phyloP scores from a whole-genome alignment of 192 early-diverging fungal species.

The Backusella tuberculispora region DNA sequence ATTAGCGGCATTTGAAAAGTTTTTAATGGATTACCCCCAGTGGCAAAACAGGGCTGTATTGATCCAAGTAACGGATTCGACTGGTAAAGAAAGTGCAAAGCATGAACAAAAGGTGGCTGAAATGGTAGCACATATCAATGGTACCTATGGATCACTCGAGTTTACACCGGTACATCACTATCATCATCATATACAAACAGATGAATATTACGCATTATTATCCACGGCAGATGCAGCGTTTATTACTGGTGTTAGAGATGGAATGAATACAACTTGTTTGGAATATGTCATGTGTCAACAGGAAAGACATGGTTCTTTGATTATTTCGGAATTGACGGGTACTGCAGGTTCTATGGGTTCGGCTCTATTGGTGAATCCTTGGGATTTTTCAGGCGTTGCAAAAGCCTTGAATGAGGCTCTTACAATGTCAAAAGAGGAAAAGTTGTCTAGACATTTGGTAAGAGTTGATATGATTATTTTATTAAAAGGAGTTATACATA shows the following conservation, averaged over 20 bases:
- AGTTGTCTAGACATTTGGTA: slow-evolving; percentile 62
- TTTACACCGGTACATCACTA: slow-evolving; percentile 95
- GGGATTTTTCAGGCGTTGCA: slow-evolving; percentile 85
- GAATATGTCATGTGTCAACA: slow-evolving; percentile 95
- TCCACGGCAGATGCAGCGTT: slow-evolving; percentile 90
- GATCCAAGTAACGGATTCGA: slow-evolving; percentile 92
- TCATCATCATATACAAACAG: slow-evolving; percentile 87
- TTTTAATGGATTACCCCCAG: slow-evolving; percentile 87
- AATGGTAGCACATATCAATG: slow-evolving; percentile 90
- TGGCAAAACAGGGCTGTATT: slow-evolving; percentile 94
- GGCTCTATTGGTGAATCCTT: slow-evolving; percentile 86
- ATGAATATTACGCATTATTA: slow-evolving; percentile 95
- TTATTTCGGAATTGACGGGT: slow-evolving; percentile 96
- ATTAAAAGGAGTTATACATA: not conserved
- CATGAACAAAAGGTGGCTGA: slow-evolving; percentile 87
- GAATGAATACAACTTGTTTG: slow-evolving; percentile 96
- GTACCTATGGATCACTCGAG: slow-evolving; percentile 90
- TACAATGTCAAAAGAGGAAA: slow-evolving; percentile 66
- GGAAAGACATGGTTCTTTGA: slow-evolving; percentile 83
- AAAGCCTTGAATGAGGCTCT: slow-evolving; percentile 80
- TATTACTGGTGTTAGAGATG: slow-evolving; percentile 92
- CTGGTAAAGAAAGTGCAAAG: slow-evolving; percentile 66
- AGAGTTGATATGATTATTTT: not conserved
- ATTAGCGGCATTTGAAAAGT: slow-evolving; percentile 90
- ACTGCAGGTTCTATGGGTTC: slow-evolving; percentile 84